These are phyloP conservation scores for Fraxinus sp. DNA, from an alignment of 305 asterid species.

Conservation along the genomic window DNA sequence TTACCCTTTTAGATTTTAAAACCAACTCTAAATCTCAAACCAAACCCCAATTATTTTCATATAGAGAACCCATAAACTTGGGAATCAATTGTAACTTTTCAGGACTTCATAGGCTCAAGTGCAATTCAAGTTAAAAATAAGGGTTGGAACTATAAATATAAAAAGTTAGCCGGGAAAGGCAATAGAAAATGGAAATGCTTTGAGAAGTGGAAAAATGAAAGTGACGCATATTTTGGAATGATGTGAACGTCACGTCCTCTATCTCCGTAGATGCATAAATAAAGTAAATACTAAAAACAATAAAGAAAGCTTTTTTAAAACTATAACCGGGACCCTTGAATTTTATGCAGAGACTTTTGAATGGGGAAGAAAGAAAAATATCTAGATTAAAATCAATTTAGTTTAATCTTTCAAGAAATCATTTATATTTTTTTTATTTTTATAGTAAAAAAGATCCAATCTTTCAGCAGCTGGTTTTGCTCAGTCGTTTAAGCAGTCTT, in stretches of 20 bases:
- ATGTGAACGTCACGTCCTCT: slow-evolving; percentile 55
- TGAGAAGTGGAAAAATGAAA: slow-evolving; percentile 52
- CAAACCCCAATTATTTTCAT: neutral
- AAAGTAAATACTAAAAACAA: slow-evolving; percentile 26
- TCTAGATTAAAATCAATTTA: slow-evolving; percentile 31
- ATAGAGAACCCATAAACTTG: neutral
- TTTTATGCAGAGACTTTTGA: slow-evolving; percentile 31
- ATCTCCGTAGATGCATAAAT: slow-evolving; percentile 26
- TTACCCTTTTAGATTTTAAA: neutral
- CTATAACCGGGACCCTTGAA: slow-evolving; percentile 40
- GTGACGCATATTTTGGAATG: slow-evolving; percentile 65
- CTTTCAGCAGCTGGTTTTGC: slow-evolving; percentile 39
- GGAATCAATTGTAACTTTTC: neutral
- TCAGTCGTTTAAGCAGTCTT: slow-evolving; percentile 24
- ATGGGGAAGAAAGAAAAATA: slow-evolving; percentile 23
- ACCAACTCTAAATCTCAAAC: neutral
- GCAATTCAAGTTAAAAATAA: slow-evolving; percentile 18
- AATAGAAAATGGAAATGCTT: slow-evolving; percentile 37
- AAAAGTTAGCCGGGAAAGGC: slow-evolving; percentile 18
- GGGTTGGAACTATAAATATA: slow-evolving; percentile 24
- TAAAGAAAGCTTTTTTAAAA: slow-evolving; percentile 30
- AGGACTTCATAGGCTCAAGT: slow-evolving; percentile 6
- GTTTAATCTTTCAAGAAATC: slow-evolving; percentile 16
- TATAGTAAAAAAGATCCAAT: slow-evolving; percentile 20
- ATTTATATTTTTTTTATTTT: neutral